A percentile compares a stretch with the other conserved stretches of the same genome.
Conservation (phyloP, 352 stramenopile species). For the Phytophthora cajani region DNA sequence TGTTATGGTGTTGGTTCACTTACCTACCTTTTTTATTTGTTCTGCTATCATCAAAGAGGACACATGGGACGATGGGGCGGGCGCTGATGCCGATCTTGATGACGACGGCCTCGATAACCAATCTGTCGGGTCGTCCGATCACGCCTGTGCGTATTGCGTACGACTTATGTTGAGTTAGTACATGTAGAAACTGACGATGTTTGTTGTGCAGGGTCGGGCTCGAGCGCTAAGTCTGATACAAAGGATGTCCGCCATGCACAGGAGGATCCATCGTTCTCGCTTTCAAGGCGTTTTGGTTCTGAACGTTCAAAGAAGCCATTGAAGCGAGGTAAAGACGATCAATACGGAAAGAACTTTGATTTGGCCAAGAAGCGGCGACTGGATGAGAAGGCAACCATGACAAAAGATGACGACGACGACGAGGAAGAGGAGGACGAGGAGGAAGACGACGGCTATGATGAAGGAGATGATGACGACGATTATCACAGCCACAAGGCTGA, state of each 20-base stretch:
- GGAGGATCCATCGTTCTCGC: conserved; percentile 9
- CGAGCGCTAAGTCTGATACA: conserved; percentile 5
- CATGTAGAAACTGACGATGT: conserved; percentile 9
- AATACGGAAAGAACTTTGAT: conserved; percentile 40
- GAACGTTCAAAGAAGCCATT: conserved; percentile 23
- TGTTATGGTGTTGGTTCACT: not conserved
- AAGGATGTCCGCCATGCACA: conserved; percentile 24
- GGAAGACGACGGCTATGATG: conserved; percentile 32
- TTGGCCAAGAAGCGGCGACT: conserved; percentile 37
- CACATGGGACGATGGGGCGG: conserved; percentile 27
- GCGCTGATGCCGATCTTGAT: conserved; percentile 37
- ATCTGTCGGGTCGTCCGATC: conserved; percentile 33
- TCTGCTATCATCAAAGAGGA: conserved; percentile 12
- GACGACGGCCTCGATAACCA: conserved; percentile 35
- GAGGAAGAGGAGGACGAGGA: conserved; percentile 37
- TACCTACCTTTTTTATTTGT: conserved; percentile 1
- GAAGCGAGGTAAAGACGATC: conserved; percentile 41
- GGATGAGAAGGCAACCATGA: conserved; percentile 13
- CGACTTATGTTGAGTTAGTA: not conserved
- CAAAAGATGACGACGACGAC: conserved; percentile 33
- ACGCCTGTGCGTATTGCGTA: conserved; percentile 29
- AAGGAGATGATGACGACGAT: conserved; percentile 28
- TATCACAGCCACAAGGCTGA: conserved; percentile 35
- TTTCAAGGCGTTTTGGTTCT: conserved; percentile 7
- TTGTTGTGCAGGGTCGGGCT: conserved; percentile 33